These are phyloP conservation scores for Fusarium sambucinum DNA, from an alignment of 2,329 filamentous ascomycete genomes.

Conservation along the genomic window DNA sequence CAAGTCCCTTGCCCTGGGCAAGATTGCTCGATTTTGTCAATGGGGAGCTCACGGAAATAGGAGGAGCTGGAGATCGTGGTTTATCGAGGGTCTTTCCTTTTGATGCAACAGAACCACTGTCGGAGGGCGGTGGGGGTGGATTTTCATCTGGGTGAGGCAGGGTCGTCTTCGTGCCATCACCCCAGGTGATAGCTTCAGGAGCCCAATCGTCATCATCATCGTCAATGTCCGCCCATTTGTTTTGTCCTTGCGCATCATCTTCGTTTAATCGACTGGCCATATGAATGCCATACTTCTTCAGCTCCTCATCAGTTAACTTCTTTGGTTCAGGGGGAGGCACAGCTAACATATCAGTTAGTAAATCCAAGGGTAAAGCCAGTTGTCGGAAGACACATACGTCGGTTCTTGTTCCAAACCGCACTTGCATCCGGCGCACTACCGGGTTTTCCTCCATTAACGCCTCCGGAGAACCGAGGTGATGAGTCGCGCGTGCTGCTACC, in stretches of 20 bases:
- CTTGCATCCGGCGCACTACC: slow-evolving; percentile 75
- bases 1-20: slow-evolving; percentile 69
- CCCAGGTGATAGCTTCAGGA: slow-evolving; percentile 87
- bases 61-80: slow-evolving; percentile 59
- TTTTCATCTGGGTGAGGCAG: slow-evolving; percentile 72
- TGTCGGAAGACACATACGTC: slow-evolving; percentile 68
- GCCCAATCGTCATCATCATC: slow-evolving; percentile 91
- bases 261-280: slow-evolving; percentile 82
- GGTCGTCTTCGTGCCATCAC: slow-evolving; percentile 86
- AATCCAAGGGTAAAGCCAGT: slow-evolving; percentile 7
- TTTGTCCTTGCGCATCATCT: slow-evolving; percentile 79
- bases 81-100: slow-evolving; percentile 54
- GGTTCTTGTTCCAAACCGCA: slow-evolving; percentile 90
- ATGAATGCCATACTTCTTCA: slow-evolving; percentile 89
- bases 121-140: slow-evolving; percentile 48
- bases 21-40: slow-evolving; percentile 60
- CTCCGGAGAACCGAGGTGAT: slow-evolving; percentile 56
- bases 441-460: slow-evolving; percentile 69
- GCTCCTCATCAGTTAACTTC: slow-evolving; percentile 87
- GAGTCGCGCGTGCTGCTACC: slow-evolving; percentile 70
- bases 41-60: slow-evolving; percentile 53
- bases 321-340: slow-evolving; percentile 77
- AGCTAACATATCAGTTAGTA: slow-evolving; percentile 57
- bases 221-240: slow-evolving; percentile 91
- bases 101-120: slow-evolving; percentile 43